Base-by-base conservation (phyloP, 148 eudicot species). In the Pharnaceum exiguum region DNA sequence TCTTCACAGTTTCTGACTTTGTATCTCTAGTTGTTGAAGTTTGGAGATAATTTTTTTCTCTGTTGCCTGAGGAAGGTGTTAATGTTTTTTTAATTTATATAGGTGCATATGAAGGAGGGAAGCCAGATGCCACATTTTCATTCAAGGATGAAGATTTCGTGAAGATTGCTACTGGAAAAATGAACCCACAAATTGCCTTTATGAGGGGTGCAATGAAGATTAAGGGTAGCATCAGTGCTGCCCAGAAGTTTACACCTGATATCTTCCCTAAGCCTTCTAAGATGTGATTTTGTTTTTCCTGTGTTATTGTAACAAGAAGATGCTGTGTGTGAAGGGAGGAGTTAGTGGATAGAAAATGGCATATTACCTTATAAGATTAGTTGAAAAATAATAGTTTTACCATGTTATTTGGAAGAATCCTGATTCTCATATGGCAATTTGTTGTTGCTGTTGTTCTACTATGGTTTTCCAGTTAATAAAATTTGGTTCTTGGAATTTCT, bases 131-230 rank as follows among this genome's bases (percentile, higher is more conserved):
- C 10, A 72, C 84, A 22, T 85, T 93, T 57, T 83, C 96, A 18
- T 88, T 83, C 63, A 83, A 77, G 16, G 98, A 93, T 44, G 96
- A 85, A 7, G 96, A 93, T 77, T 93, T 88, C 45, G 3, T 82
- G 4, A 93, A 88, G 81, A 72, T 93, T 45, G 88, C 98, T 57
- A 71, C 84, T 6, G 96, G 98, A 51, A 88, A 88, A 66, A 87
- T 93, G 98, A 93, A 93, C 60, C 91, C 99, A 54, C 99, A 93
- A 73, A 76, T 93, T 46, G 99, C 99, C 49, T 93, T 93, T 62
- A 74, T 93, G 95, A 83, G 96, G 75, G 99, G 99, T 30, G 85
- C 86, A 7, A 79, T 93, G 76, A 89, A 89, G 80, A 72, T 93
- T 56, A 93, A 89, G 67, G 99, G 96, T 5, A 93, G 96, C 46